Evolutionary conservation across 495 filamentous ascomycete species (phyloP).

Genomic region (Hypoxylon lienhwacheense): DNA sequence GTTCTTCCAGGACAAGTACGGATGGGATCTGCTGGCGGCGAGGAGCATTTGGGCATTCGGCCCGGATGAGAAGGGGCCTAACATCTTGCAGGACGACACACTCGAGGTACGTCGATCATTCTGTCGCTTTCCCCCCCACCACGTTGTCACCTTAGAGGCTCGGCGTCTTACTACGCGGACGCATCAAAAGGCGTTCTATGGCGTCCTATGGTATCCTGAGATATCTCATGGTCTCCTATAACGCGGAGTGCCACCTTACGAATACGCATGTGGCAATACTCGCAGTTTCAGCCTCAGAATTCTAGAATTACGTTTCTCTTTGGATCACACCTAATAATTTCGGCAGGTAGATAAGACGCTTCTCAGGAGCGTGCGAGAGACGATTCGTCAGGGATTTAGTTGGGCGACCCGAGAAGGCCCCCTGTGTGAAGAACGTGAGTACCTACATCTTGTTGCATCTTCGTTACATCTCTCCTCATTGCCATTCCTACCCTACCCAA

Average conservation of each 20-base stretch:
- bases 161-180: constrained; percentile 36
- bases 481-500: constrained; percentile 30
- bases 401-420: constrained; percentile 96
- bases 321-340: constrained; percentile 39
- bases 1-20: constrained; percentile 97
- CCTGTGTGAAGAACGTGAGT: constrained; percentile 96
- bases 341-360: constrained; percentile 83
- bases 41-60: constrained; percentile 99
- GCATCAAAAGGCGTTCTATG: too few relatives aligned
- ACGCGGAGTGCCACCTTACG: constrained; percentile 32
- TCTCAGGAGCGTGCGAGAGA: constrained; percentile 84
- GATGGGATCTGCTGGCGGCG: constrained; percentile 92
- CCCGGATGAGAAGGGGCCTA: constrained; percentile 91
- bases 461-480: too few relatives aligned
- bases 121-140: constrained; percentile 24
- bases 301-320: constrained; percentile 30
- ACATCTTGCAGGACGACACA: constrained; percentile 96
- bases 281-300: constrained; percentile 33
- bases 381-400: constrained; percentile 89
- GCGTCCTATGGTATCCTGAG: too few relatives aligned
- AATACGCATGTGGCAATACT: constrained; percentile 32
- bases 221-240: too few relatives aligned
- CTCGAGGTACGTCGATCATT: constrained; percentile 60
- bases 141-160: constrained; percentile 37
- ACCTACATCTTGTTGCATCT: constrained; percentile 27